These are phyloP conservation scores for Coniochaeta ligniaria DNA, from an alignment of 2,329 filamentous ascomycete genomes.

Conservation along the genomic window DNA sequence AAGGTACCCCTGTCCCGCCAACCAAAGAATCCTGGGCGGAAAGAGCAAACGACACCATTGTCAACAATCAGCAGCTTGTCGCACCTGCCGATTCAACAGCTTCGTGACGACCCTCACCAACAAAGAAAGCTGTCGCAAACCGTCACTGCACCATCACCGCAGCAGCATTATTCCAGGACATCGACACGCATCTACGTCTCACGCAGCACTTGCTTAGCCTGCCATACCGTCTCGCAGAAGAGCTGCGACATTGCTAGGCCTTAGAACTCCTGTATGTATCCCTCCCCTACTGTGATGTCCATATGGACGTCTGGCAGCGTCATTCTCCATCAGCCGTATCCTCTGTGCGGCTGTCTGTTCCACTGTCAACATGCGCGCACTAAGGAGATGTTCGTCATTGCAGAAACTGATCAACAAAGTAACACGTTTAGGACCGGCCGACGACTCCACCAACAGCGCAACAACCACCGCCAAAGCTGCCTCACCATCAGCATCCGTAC, in stretches of 20 bases:
- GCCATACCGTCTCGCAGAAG: background rate
- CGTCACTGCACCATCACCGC: background rate
- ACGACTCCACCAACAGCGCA: background rate
- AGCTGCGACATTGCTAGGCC: background rate
- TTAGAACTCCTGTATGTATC: conserved; percentile 5
- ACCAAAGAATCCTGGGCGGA: conserved; percentile 10
- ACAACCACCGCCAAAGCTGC: background rate
- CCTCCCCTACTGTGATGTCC: background rate
- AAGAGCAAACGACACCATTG: conserved; percentile 6
- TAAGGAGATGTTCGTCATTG: conserved; percentile 6
- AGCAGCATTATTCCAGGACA: background rate
- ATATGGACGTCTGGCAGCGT: background rate
- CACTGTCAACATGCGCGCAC: conserved; percentile 7
- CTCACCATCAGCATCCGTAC: background rate
- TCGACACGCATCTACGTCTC: background rate
- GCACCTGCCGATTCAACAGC: background rate
- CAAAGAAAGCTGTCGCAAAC: background rate
- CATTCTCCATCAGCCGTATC: background rate
- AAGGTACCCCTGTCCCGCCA: conserved; percentile 12
- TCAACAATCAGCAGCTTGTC: background rate
- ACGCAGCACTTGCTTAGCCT: background rate
- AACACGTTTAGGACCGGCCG: conserved; percentile 6
- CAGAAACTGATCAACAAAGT: conserved; percentile 13
- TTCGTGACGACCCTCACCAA: background rate
- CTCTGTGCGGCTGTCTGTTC: background rate